These are phyloP conservation scores for Przewalskia tangutica DNA, from an alignment of 257 asterid genomes.

Conservation along the genomic window DNA sequence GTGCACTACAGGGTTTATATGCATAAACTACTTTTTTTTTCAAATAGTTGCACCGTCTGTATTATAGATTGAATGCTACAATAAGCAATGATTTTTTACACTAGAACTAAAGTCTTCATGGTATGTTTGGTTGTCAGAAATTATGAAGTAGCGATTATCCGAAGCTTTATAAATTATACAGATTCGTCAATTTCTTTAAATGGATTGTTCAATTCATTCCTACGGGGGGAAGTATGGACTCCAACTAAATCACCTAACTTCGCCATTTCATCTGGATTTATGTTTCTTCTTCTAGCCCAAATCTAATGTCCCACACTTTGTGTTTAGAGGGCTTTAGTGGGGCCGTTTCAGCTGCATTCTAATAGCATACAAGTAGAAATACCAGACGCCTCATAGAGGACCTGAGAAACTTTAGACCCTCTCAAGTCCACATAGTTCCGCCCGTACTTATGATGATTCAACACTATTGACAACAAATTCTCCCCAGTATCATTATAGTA, in stretches of 20 bases:
- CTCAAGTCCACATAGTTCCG: background rate
- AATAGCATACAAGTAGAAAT: background rate
- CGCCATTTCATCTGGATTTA: background rate
- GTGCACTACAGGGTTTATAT: background rate
- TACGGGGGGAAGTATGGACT: background rate
- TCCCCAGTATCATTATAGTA: background rate
- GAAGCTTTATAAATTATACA: background rate
- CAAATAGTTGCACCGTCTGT: background rate
- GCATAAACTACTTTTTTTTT: background rate
- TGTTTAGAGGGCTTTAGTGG: background rate
- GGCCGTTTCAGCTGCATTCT: background rate
- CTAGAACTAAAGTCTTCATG: background rate
- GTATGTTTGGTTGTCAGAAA: background rate
- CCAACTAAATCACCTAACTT: background rate
- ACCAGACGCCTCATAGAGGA: background rate
- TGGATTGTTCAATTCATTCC: background rate
- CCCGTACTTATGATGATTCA: background rate
- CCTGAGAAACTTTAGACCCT: background rate
- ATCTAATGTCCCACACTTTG: background rate
- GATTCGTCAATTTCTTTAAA: background rate
- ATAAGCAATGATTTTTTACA: background rate
- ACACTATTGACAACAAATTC: background rate
- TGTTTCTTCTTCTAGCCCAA: background rate
- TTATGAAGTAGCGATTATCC: background rate
- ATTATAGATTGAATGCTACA: background rate